Base-by-base conservation (phyloP, 495 filamentous ascomycete genomes). In the Penicillium maclennaniae region DNA sequence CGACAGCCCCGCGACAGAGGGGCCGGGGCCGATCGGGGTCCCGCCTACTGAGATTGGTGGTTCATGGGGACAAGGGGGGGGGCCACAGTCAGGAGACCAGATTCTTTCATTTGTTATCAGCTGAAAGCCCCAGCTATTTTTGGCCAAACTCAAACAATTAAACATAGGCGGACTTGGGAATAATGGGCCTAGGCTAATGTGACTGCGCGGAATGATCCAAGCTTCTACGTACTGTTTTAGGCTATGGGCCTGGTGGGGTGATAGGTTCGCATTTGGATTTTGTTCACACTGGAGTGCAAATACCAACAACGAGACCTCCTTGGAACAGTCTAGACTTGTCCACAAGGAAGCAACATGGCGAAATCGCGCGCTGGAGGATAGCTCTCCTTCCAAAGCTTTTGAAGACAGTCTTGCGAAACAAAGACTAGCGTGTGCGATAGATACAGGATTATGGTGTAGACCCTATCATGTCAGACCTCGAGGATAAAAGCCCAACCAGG, bases 81-180 rank as follows among this genome's bases (percentile, higher is more conserved):
- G n/a, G n/a, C n/a, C 28, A 43, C 42, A 54, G 59, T 64, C 61
- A 66, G 63, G 58, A 66, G 63, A 66, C 63, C 53, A 46, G 43
- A 43, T 52, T 15, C 49, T 54, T 49, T 62, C 51, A 62, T 62
- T 65, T 62, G 55, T 50, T 58, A 58, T 55, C 55, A 57, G 50
- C 58, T 59, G 51, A 52, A 56, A 34, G 43, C 44, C 25, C 37
- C 52, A 36, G 28, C 51, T 61, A 57, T 61, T 61, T 58, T 57
- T 54, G 54, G 58, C 28, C 44, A 39, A 56, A 60, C 49, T 38
- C 45, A 49, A 60, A 51, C 26, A 40, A 40, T 40, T 4, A 34
- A 34, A 34, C 31, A 34, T 34, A 12, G 31, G 8, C 4, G 31
- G 31, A 7, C 27, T 31, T 31, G 31, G 31, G 8, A 1, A 14